Evolutionary conservation across 2,329 filamentous ascomycete species (phyloP).

Genomic region (Diaporthe vaccinii): DNA sequence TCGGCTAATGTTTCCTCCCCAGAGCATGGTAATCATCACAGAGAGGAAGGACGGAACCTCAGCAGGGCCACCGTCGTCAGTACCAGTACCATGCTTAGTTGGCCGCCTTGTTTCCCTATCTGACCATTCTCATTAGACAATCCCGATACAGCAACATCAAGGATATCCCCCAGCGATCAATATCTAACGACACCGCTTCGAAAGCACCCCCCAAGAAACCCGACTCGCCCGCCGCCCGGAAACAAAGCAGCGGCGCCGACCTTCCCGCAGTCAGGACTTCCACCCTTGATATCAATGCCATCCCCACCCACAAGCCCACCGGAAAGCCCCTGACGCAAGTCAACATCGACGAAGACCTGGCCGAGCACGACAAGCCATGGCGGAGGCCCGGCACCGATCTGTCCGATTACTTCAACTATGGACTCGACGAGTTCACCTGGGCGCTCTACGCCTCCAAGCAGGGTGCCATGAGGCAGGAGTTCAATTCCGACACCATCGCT

Average conservation of each 20-base stretch:
- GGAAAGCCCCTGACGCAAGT: slow-evolving; percentile 86
- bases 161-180: slow-evolving; percentile 73
- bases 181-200: slow-evolving; percentile 63
- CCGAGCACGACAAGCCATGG: slow-evolving; percentile 93
- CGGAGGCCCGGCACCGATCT: slow-evolving; percentile 93
- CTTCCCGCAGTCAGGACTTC: slow-evolving; percentile 79
- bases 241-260: slow-evolving; percentile 43
- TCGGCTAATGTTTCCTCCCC: slow-evolving; percentile 27
- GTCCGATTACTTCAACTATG: slow-evolving; percentile 99
- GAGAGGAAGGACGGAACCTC: slow-evolving; percentile 76
- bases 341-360: slow-evolving; percentile 80
- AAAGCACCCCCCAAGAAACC: slow-evolving; percentile 60
- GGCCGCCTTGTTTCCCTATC: neutral
- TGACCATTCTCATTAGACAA: slow-evolving; percentile 57
- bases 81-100: slow-evolving; percentile 31
- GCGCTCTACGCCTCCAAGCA: slow-evolving; percentile 93
- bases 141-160: slow-evolving; percentile 75
- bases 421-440: slow-evolving; percentile 99
- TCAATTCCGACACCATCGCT: slow-evolving; percentile 74
- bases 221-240: slow-evolving; percentile 27
- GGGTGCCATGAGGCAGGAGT: slow-evolving; percentile 81
- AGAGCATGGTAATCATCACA: slow-evolving; percentile 79
- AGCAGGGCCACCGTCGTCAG: slow-evolving; percentile 70
- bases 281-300: slow-evolving; percentile 85
- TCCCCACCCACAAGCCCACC: slow-evolving; percentile 81